A percentile compares a stretch with the other conserved stretches of the same genome.
Evolutionary conservation across 139 green algal species (phyloP).

Genomic region (Eudorina sp.): DNA sequence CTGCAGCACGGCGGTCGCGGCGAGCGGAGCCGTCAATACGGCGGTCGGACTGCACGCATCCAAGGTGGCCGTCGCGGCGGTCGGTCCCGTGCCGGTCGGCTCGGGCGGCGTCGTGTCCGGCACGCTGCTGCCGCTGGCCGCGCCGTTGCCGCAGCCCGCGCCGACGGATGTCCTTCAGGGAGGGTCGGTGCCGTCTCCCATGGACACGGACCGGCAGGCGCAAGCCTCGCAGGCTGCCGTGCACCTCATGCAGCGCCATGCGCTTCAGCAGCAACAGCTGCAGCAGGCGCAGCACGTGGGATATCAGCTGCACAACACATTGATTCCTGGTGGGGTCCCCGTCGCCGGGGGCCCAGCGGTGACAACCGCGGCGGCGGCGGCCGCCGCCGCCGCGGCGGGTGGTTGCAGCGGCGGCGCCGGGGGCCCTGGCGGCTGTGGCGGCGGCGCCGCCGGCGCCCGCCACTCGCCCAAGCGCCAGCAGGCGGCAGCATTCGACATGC

Average conservation of each 20-base stretch:
- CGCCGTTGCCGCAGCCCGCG: not conserved
- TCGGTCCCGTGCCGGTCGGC: too few relatives aligned
- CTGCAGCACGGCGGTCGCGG: too few relatives aligned
- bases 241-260: not conserved
- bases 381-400: not conserved
- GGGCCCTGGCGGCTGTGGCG: not conserved
- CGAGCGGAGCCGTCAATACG: not conserved
- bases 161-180: not conserved
- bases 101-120: too few relatives aligned
- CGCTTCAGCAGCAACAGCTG: not conserved
- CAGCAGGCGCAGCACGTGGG: not conserved
- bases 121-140: not conserved
- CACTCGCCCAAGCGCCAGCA: constrained; percentile 15
- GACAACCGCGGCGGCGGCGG: not conserved
- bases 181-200: not conserved
- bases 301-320: not conserved
- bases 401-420: not conserved
- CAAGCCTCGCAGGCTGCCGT: not conserved
- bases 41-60: not conserved
- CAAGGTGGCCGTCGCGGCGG: not conserved
- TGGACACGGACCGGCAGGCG: not conserved
- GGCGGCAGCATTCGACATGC: not conserved
- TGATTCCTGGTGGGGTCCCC: too few relatives aligned
- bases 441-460: not conserved
- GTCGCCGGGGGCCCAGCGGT: not conserved